Evolutionary conservation across 2,329 filamentous ascomycete genomes (phyloP), one percentile per base, ranked within the genome.

Genomic region (Pseudocercospora vitis): DNA sequence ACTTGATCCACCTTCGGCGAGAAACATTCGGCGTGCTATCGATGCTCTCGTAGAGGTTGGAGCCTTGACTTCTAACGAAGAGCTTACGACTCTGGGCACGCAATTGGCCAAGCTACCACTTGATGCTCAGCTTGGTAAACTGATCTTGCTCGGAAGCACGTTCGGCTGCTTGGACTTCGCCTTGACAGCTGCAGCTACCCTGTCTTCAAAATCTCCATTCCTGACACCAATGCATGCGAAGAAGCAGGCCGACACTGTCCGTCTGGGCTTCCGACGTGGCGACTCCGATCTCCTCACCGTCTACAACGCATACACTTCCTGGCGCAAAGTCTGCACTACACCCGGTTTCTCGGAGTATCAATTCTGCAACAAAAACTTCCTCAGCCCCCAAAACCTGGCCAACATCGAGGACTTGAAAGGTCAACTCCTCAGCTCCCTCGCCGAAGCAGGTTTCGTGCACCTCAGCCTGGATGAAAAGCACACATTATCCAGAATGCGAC

Each of bases 361-460:
- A 61, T 99, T 95, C 72, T 99, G 94, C 74, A 86, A 87, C 64
- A 96, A 95, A 75, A 96, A 96, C 71, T 96, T 91, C 67, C 81
- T 99, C 48, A 92, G 86, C 56, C 81, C 87, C n/a, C 91, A 95
- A 69, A 94, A 89, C 3, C 79, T 99, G 3, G 79, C 84, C 42
- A 95, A 94, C 59, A 96, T 99, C 59, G 94, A 99, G 70, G 94
- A 99, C 63, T 80, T 97, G 49, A 99, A 97, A 72, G 88, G 88
- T 5, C 94, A 99, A 66, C 82, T 99, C 0, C 78, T 96, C 1
- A 85, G 89, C 1, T 88, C 89, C 0, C 79, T 99, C 1, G 87
- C 87, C 5, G 94, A 97, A 63, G 89, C 91, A 0, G 89, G 90
- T 0, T 88, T 96, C 59, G 74, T 97, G 4, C 82, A 81, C 8